Evolutionary conservation across 768 basidiomycete species (phyloP).

Genomic region (Sarcodon aspratus): DNA sequence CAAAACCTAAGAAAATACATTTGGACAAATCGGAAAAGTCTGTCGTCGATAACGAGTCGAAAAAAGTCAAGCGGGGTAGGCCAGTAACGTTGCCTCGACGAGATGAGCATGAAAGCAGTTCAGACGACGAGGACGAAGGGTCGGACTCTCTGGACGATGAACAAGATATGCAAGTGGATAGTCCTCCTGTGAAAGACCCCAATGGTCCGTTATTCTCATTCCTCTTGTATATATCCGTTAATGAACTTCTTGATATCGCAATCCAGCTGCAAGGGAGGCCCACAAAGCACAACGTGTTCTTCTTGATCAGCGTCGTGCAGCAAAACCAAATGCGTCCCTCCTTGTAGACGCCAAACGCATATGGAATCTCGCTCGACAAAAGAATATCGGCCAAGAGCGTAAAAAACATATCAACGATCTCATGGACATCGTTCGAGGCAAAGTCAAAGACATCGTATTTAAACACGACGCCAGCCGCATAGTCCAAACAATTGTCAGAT

Average conservation of each 20-base stretch:
- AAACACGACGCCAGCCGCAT: constrained; percentile 91
- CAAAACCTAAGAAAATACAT: constrained; percentile 41
- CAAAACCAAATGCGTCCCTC: constrained; percentile 67
- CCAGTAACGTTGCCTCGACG: constrained; percentile 37
- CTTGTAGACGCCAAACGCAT: constrained; percentile 63
- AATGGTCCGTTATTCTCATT: constrained; percentile 32
- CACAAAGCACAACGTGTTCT: constrained; percentile 62
- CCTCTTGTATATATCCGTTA: background rate
- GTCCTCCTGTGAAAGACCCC: constrained; percentile 33
- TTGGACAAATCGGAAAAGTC: constrained; percentile 20
- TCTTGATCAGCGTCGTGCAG: constrained; percentile 57
- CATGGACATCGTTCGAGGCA: constrained; percentile 68
- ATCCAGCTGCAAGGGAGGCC: constrained; percentile 49
- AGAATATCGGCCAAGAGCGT: constrained; percentile 31
- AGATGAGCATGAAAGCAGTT: constrained; percentile 25
- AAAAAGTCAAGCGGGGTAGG: constrained; percentile 44
- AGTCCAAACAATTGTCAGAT: constrained; percentile 72
- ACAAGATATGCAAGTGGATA: constrained; percentile 21
- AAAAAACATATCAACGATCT: constrained; percentile 64
- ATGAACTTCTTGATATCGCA: background rate
- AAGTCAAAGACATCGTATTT: constrained; percentile 75
- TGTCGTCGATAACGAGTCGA: constrained; percentile 13
- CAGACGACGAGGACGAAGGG: constrained; percentile 25
- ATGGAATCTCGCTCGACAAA: constrained; percentile 69
- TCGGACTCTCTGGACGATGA: constrained; percentile 19